Conservation (phyloP, 2,329 filamentous ascomycete genomes). For the Kalaharituber pfeilii region DNA sequence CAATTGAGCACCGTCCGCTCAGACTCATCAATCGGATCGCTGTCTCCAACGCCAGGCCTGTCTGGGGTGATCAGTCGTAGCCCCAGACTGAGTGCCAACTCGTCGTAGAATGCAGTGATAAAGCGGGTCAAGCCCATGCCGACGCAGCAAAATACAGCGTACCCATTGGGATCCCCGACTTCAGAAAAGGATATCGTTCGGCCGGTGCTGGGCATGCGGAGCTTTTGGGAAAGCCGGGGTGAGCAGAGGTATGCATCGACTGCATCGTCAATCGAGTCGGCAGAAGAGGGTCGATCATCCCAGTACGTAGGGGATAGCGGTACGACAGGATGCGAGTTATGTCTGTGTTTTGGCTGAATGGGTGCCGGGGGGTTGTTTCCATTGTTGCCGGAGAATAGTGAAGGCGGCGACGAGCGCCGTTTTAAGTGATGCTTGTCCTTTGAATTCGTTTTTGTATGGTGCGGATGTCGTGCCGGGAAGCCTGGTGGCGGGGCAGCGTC, state of each 20-base stretch:
- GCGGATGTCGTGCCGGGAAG: constrained; percentile 14
- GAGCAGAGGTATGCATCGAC: constrained; percentile 73
- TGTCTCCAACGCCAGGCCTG: constrained; percentile 82
- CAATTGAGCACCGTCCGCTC: constrained; percentile 77
- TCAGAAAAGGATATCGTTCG: constrained; percentile 89
- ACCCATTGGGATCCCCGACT: constrained; percentile 80
- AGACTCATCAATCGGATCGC: constrained; percentile 65
- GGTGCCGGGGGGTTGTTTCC: background rate
- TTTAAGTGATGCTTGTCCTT: constrained; percentile 12
- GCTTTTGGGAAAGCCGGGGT: constrained; percentile 70
- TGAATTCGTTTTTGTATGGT: constrained; percentile 11
- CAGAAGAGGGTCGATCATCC: constrained; percentile 60
- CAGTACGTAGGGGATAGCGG: background rate
- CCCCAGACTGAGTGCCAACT: constrained; percentile 74
- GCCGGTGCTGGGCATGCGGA: constrained; percentile 68
- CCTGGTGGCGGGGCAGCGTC: constrained; percentile 18
- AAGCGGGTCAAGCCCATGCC: constrained; percentile 95
- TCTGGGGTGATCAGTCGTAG: constrained; percentile 85
- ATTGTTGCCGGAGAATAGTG: constrained; percentile 6
- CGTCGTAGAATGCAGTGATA: constrained; percentile 93
- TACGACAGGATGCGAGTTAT: background rate
- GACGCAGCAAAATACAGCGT: constrained; percentile 87
- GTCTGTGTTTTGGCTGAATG: background rate
- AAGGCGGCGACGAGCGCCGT: constrained; percentile 14
- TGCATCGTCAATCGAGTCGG: constrained; percentile 75